Base-by-base conservation (phyloP, 139 green algal species). In the Chlorella sp. region DNA sequence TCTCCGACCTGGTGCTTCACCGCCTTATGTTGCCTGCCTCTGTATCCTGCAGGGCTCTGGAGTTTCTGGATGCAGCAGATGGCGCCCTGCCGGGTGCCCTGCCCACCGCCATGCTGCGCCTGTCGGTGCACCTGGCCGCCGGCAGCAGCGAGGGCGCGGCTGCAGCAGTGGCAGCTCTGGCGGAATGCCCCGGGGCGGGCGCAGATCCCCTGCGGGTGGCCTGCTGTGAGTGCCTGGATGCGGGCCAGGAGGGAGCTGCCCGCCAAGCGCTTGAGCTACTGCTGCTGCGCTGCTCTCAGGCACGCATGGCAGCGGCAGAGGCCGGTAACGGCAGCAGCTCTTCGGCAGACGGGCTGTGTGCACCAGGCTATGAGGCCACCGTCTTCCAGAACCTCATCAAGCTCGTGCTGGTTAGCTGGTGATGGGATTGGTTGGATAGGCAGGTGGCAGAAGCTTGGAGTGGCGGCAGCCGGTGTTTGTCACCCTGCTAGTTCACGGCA, bases 371-470 rank as follows among this genome's bases (percentile, higher is more conserved):
- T 38, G 84, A 88, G 64, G 84, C 74, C 38, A 81, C 78, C 18
- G 64, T 85, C 16, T 88, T 88, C 23, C 62, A 79, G 7, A 88
- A 88, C 78, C 84, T 88, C 0, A 69, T 88, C 21, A 47, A 78
- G n/a, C 74, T 88, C n/a, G 20, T 86, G 81, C 70, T 86, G 69
- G 70, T 74, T 36, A n/a, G 60, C 25, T 30, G 60, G 4, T 15
- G 51, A 15, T 51, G 44, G 7, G 9, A 51, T 16, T 9, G 51
- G 51, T 23, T 18, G 51, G 51, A 60, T 20, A 11, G 44, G 44
- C 7, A 11, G 11, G 44, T 7, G 44, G 44, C 44, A 17, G 44
- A n/a, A n/a, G n/a, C n/a, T n/a, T n/a, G n/a, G n/a, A n/a, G n/a
- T n/a, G n/a, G n/a, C n/a, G n/a, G n/a, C n/a, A n/a, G n/a, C n/a